phyloP scores from a whole-genome alignment of 1,139 yeast species.

The Yamadazyma jaroonii region DNA sequence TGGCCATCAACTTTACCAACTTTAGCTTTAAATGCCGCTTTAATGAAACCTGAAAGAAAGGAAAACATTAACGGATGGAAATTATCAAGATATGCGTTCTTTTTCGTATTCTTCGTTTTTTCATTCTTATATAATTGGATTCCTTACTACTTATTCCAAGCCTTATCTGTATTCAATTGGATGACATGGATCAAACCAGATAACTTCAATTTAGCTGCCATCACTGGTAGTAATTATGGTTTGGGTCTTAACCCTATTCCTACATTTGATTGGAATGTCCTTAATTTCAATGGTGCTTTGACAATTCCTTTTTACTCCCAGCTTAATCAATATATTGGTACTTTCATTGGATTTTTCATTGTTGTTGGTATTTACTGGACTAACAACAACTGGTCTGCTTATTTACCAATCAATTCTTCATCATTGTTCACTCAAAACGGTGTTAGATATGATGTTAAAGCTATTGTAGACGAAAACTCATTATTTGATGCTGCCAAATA shows the following conservation, averaged over 20 bases:
- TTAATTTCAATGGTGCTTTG: conserved; percentile 30
- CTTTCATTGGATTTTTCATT: conserved; percentile 26
- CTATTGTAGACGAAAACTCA: conserved; percentile 25
- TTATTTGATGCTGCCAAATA: conserved; percentile 32
- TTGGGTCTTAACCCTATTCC: conserved; percentile 43
- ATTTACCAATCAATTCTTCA: conserved; percentile 35
- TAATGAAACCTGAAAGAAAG: conserved; percentile 38
- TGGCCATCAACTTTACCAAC: conserved; percentile 59
- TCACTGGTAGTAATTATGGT: conserved; percentile 34
- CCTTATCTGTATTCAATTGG: conserved; percentile 30
- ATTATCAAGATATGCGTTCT: conserved; percentile 26
- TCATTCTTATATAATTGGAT: conserved; percentile 29
- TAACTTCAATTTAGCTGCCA: conserved; percentile 34
- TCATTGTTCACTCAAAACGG: conserved; percentile 30
- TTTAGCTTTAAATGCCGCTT: conserved; percentile 51
- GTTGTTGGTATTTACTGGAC: conserved; percentile 31
- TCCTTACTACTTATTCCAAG: conserved; percentile 27
- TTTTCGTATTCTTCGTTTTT: conserved; percentile 18
- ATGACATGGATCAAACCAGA: conserved; percentile 39
- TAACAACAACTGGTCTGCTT: conserved; percentile 34
- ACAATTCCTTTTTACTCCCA: conserved; percentile 38
- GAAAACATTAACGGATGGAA: conserved; percentile 35
- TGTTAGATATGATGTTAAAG: conserved; percentile 24
- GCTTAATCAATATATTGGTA: conserved; percentile 30
- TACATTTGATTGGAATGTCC: conserved; percentile 41